Evolutionary conservation across 148 eudicot species (phyloP).

Genomic region (Vaccinium darrowii): DNA sequence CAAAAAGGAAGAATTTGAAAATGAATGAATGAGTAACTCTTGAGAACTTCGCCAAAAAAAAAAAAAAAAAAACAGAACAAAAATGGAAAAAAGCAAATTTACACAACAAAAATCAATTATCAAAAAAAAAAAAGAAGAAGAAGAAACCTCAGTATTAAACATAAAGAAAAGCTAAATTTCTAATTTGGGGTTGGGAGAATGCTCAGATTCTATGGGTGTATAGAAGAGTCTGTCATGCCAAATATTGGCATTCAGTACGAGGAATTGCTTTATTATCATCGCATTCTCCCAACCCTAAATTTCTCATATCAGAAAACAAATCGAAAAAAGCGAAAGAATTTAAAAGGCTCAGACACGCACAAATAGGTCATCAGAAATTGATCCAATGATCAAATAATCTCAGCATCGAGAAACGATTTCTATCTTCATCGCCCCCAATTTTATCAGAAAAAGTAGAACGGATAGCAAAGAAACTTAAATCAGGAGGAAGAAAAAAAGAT

Average conservation of each 20-base stretch:
- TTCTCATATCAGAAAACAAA: not conserved
- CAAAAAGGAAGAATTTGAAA: no score
- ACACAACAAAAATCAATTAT: no score
- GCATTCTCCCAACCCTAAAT: constrained; percentile 14
- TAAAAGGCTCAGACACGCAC: constrained; percentile 54
- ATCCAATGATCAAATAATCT: constrained; percentile 16
- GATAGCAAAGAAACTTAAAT: not conserved
- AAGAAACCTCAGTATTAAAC: not conserved
- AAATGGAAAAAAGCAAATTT: not conserved
- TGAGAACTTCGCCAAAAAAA: not conserved
- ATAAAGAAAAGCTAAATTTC: not conserved
- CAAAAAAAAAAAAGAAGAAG: not conserved
- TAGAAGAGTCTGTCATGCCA: constrained; percentile 38
- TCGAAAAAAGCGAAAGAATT: not conserved
- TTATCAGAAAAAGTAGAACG: not conserved
- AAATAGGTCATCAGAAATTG: constrained; percentile 39
- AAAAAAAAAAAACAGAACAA: no score
- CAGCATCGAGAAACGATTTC: constrained; percentile 46
- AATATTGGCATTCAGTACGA: constrained; percentile 37
- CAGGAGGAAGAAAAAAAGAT: not conserved
- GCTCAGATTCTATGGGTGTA: constrained; percentile 55
- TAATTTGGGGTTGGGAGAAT: not conserved
- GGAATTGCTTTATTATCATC: constrained; percentile 34
- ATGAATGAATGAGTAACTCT: no score
- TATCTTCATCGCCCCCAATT: constrained; percentile 34